These are phyloP conservation scores for Anisodus acutangulus DNA, from an alignment of 257 asterid genomes.

Conservation along the genomic window DNA sequence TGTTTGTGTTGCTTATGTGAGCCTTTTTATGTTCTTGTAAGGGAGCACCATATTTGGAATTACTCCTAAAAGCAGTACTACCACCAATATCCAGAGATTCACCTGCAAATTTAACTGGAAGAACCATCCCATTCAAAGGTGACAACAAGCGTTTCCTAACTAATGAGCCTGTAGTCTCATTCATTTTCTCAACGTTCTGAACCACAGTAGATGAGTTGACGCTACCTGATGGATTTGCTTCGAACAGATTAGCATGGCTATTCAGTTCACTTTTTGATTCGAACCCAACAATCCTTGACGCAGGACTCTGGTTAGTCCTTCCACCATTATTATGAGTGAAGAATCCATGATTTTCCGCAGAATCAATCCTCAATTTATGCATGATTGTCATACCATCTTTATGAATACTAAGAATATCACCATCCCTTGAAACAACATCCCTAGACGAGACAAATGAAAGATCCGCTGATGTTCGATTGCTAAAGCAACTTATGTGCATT, in stretches of 20 bases:
- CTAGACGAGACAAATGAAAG: slow-evolving; percentile 52
- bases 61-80: slow-evolving; percentile 35
- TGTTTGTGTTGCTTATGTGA: slow-evolving; percentile 51
- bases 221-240: slow-evolving; percentile 43
- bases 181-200: slow-evolving; percentile 33
- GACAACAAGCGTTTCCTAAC: slow-evolving; percentile 72
- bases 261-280: slow-evolving; percentile 47
- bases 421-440: slow-evolving; percentile 47
- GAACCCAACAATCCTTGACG: slow-evolving; percentile 79
- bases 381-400: slow-evolving; percentile 52
- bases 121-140: slow-evolving; percentile 62
- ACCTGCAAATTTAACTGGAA: slow-evolving; percentile 53
- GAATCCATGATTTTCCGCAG: slow-evolving; percentile 47
- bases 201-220: slow-evolving; percentile 38
- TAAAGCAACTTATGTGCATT: slow-evolving; percentile 45
- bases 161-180: slow-evolving; percentile 50
- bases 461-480: slow-evolving; percentile 42
- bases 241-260: slow-evolving; percentile 36
- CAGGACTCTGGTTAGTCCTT: slow-evolving; percentile 60
- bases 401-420: slow-evolving; percentile 50
- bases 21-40: slow-evolving; percentile 69
- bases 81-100: slow-evolving; percentile 59
- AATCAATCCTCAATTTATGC: slow-evolving; percentile 58
- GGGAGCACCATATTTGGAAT: slow-evolving; percentile 37
- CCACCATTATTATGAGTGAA: slow-evolving; percentile 46